Evolutionary conservation across 202 grass and related monocot species (phyloP), one percentile per base, ranked within the genome.

Genomic region (Panicum virgatum): DNA sequence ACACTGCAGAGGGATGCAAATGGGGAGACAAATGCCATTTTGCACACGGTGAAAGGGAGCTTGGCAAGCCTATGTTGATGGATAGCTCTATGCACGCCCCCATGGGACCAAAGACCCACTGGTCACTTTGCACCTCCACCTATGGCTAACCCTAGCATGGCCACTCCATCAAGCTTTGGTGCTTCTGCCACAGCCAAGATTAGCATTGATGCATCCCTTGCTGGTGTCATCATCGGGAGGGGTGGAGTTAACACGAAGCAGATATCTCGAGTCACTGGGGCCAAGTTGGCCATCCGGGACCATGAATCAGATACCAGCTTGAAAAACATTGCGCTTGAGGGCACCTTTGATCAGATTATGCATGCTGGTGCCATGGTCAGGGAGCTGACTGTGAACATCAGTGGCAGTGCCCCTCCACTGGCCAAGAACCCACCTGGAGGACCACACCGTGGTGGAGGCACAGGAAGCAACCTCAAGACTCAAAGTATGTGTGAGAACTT

Each of bases 291-390:
- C 15, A 94, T 97, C 54, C 72, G 80, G 20, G 89, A 97, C 38
- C 89, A 97, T 2, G 91, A 94, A 67, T 90, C 91, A 36, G 80
- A 97, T 29, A 14, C 82, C 18, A 91, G 43, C 64, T 80, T 93
- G 72, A 93, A 83, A 65, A 97, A 97, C 66, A 94, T 97, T 61
- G 89, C 92, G 79, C 82, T 94, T 34, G 89, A 92, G 80, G 91
- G 91, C 32, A 88, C 87, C 10, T 97, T 97, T 81, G 89, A 94
- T 88, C 94, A 94, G 69, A 94, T 97, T 74, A 94, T 91, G 36
- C 81, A 91, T 53, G 94, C 91, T 25, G 90, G 87, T 7, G 48
- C 76, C 11, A 82, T 94, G 94, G 87, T 97, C 32, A 88, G 67
- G 58, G 94, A 97, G 45, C 48, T 97, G 61, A 93, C 93, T 75